Base-by-base conservation (phyloP, 169 alveolate genomes). In the Cryptosporidium parvum region DNA sequence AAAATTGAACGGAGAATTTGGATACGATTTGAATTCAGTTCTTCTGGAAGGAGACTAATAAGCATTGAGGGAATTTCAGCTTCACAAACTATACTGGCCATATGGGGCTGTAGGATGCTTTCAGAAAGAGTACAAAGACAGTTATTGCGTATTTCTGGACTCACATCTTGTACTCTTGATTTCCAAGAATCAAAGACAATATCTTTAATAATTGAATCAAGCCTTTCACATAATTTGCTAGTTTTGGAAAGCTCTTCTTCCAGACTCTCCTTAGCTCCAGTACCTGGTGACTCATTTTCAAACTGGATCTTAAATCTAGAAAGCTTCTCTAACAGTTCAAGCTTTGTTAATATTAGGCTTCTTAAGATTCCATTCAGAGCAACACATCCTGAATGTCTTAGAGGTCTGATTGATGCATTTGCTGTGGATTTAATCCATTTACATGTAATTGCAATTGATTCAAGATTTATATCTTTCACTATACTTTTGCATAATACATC, bases 311-410 rank as follows among this genome's bases (percentile, higher is more conserved):
- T 80, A 37, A 80, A 80, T 65, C 89, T 80, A 1, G 59, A n/a
- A 16, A 80, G 37, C 59, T 59, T 80, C 8, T 80, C 89, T 23
- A 35, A 14, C 8, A 80, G 52, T 9, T 80, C 89, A 26, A 23
- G 29, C 29, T 51, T 80, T 26, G 68, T 29, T 29, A 37, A 31
- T 18, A 45, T 31, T 0, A 80, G 23, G 14, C 89, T 67, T 26
- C 39, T 80, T 18, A 80, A 67, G n/a, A 80, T 48, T 9, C 89
- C 89, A 48, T 80, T 80, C 35, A 80, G 23, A 23, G 89, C 89
- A 61, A 80, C 75, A 14, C 52, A 44, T 21, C 80, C 75, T 23
- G 80, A 62, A n/a, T 80, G 89, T 45, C 89, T 59, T 8, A 80
- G 80, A 33, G 89, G 89, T 16, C 89, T 59, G 29, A 80, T 26